A percentile compares a stretch with the other conserved stretches of the same genome.
phyloP scores from a whole-genome alignment of 2,329 filamentous ascomycete species.

The Penicillium sclerotiorum region DNA sequence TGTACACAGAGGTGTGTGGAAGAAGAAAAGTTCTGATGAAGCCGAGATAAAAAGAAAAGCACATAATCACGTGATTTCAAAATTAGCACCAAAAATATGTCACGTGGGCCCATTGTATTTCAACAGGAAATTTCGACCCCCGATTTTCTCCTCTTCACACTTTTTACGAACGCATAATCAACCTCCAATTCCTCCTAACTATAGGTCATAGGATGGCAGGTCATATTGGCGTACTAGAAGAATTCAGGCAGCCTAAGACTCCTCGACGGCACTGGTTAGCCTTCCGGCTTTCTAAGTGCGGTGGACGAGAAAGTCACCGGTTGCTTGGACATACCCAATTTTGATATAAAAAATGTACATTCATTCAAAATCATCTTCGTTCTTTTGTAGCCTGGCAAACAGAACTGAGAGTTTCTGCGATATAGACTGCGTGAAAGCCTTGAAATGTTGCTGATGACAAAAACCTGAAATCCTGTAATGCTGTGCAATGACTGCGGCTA shows the following conservation, averaged over 20 bases:
- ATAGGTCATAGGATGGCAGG: constrained; percentile 46
- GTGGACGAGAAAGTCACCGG: constrained; percentile 42
- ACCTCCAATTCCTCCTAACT: constrained; percentile 44
- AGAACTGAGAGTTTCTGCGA: too few species aligned
- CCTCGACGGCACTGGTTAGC: constrained; percentile 33
- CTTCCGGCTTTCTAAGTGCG: constrained; percentile 29
- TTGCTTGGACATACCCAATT: constrained; percentile 44
- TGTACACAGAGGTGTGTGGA: constrained; percentile 2
- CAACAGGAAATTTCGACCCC: constrained; percentile 16
- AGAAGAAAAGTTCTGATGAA: constrained; percentile 2
- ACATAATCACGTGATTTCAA: constrained; percentile 16
- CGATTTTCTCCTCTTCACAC: constrained; percentile 37
- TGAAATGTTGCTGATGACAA: too few species aligned
- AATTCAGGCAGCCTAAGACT: constrained; percentile 37
- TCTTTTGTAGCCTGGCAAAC: too few species aligned
- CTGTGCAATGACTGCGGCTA: too few species aligned
- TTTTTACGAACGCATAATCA: constrained; percentile 53
- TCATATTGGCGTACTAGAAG: constrained; percentile 54
- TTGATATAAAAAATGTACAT: too few species aligned
- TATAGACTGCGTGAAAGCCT: too few species aligned
- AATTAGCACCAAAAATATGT: constrained; percentile 13
- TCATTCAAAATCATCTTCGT: too few species aligned
- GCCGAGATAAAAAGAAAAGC: constrained; percentile 7
- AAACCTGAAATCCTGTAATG: too few species aligned
- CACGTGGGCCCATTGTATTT: constrained; percentile 13